Conservation (phyloP, 306 rosid genomes). For the Mimosa bimucronata region DNA sequence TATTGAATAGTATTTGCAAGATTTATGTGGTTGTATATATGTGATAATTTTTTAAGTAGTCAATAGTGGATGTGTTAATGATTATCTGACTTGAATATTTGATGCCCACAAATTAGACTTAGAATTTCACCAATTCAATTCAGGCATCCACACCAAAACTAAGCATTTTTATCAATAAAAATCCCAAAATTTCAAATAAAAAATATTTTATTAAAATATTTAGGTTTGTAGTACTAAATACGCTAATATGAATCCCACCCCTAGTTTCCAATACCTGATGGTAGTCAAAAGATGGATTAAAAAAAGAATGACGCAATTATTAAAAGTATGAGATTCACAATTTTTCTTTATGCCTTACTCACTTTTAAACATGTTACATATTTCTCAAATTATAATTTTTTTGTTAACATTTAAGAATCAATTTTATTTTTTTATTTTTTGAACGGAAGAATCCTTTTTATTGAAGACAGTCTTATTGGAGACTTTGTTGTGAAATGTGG, state of each 20-base stretch:
- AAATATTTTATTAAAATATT: neutral
- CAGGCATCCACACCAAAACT: conserved; percentile 30
- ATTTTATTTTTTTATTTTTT: too few relatives aligned
- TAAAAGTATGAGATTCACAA: neutral
- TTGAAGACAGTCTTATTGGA: too few relatives aligned
- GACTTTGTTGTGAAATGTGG: too few relatives aligned
- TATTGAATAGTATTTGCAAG: neutral
- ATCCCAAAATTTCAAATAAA: neutral
- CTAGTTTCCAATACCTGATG: neutral
- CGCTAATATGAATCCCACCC: neutral
- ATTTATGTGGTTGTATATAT: neutral
- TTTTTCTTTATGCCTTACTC: neutral
- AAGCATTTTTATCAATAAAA: neutral
- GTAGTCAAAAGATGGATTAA: neutral
- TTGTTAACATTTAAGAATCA: too few relatives aligned
- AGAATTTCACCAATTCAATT: conserved; percentile 19
- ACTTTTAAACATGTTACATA: neutral
- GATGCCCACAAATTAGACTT: conserved; percentile 43
- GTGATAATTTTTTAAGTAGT: neutral
- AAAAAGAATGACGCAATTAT: neutral
- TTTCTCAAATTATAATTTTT: neutral
- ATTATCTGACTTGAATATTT: conserved; percentile 44
- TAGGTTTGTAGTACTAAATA: neutral
- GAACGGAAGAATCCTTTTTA: too few relatives aligned
- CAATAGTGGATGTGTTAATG: conserved; percentile 14